A percentile compares a stretch with the other conserved stretches of the same genome.
phyloP scores from a whole-genome alignment of 2,329 filamentous ascomycete species.

The Hypoxylon sp. region DNA sequence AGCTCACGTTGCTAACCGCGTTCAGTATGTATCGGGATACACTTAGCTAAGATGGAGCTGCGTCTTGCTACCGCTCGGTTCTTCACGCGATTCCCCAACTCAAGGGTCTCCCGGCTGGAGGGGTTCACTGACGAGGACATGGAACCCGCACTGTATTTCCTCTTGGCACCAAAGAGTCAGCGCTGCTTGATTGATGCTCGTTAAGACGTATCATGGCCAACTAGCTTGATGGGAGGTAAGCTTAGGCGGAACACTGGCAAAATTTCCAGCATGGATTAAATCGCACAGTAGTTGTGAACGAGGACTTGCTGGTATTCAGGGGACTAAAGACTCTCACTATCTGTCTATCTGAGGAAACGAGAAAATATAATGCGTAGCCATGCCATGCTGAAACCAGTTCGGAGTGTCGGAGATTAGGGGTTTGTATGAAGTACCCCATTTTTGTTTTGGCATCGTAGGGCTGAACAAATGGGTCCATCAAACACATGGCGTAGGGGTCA shows the following conservation, averaged over 20 bases:
- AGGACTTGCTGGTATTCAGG: too few species aligned
- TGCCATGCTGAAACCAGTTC: too few species aligned
- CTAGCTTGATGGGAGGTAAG: neutral
- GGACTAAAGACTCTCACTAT: too few species aligned
- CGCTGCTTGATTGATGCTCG: slow-evolving; percentile 53
- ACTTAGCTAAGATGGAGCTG: slow-evolving; percentile 70
- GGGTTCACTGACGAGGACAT: slow-evolving; percentile 58
- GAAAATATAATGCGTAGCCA: too few species aligned
- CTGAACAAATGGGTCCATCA: neutral
- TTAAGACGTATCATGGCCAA: neutral
- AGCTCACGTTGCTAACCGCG: slow-evolving; percentile 1
- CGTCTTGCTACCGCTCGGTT: slow-evolving; percentile 66
- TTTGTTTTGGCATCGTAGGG: neutral
- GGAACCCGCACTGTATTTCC: slow-evolving; percentile 55
- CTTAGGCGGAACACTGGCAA: neutral
- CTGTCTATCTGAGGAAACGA: too few species aligned
- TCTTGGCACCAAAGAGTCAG: slow-evolving; percentile 53
- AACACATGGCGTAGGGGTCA: neutral
- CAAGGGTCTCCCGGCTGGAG: slow-evolving; percentile 53
- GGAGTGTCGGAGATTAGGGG: too few species aligned
- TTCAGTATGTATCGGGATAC: slow-evolving; percentile 67
- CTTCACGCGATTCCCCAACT: slow-evolving; percentile 63
- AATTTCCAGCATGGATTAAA: neutral
- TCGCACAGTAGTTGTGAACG: neutral
- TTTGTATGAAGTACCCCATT: neutral